phyloP scores from a whole-genome alignment of 164 flowering plant species.

The Houttuynia cordata region DNA sequence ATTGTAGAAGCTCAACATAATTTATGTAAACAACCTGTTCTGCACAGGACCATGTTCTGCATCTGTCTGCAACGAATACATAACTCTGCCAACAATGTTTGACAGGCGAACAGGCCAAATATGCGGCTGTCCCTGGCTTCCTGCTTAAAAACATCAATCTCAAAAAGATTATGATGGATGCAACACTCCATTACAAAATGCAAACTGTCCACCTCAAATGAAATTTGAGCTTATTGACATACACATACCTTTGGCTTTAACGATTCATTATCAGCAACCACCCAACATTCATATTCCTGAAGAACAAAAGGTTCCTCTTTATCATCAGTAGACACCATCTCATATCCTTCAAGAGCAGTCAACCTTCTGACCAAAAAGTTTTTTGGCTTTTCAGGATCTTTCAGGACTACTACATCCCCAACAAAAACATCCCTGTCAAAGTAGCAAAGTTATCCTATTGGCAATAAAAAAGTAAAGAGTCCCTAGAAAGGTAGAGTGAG shows the following conservation, averaged over 20 bases:
- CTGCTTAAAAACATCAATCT: conserved; percentile 23
- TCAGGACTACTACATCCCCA: conserved; percentile 86
- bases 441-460: not conserved
- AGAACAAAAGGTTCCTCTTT: conserved; percentile 83
- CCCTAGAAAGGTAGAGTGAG: no score
- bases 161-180: not conserved
- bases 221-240: not conserved
- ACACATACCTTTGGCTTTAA: conserved; percentile 70
- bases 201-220: not conserved
- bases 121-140: conserved; percentile 84
- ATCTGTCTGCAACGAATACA: conserved; percentile 63
- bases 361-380: conserved; percentile 74
- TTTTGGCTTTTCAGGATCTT: conserved; percentile 58
- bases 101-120: conserved; percentile 74
- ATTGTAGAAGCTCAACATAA: no score
- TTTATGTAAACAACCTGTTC: conserved; percentile 48
- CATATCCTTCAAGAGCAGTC: conserved; percentile 84
- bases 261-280: conserved; percentile 69
- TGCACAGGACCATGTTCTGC: conserved; percentile 91
- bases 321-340: conserved; percentile 80
- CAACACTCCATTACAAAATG: no score
- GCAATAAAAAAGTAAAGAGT: no score
- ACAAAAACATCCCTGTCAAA: conserved; percentile 53
- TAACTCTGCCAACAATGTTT: conserved; percentile 70
- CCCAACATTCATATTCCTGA: conserved; percentile 85